phyloP scores from a whole-genome alignment of 116 monocot species.

The Phalaenopsis hybrid region DNA sequence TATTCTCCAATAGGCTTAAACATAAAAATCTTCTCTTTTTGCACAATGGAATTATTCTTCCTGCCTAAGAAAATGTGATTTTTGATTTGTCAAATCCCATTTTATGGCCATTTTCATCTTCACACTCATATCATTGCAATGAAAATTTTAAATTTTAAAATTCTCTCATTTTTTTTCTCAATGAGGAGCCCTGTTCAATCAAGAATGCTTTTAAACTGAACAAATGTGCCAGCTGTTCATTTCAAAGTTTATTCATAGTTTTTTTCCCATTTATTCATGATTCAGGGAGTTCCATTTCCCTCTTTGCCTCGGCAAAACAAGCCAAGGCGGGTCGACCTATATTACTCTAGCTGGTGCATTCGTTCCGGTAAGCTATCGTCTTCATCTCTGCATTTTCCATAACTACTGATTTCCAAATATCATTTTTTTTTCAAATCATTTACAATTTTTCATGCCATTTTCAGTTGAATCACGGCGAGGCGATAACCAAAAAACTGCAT shows the following conservation, averaged over 20 bases:
- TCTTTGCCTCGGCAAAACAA: slow-evolving; percentile 70
- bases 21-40: too few relatives aligned
- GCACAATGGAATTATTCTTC: too few relatives aligned
- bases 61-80: too few relatives aligned
- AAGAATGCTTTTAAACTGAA: too few relatives aligned
- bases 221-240: background rate
- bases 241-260: background rate
- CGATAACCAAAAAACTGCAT: slow-evolving; percentile 64
- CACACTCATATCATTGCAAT: too few relatives aligned
- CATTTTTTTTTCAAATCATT: background rate
- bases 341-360: slow-evolving; percentile 98
- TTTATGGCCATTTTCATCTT: too few relatives aligned
- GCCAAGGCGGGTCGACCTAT: slow-evolving; percentile 87
- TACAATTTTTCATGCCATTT: background rate
- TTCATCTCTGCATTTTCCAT: background rate
- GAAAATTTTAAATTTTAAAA: too few relatives aligned
- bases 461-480: slow-evolving; percentile 68
- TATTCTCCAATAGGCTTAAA: too few relatives aligned
- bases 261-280: slow-evolving; percentile 2
- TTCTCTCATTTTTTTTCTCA: too few relatives aligned
- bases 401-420: background rate
- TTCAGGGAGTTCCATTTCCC: slow-evolving; percentile 68
- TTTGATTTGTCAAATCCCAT: too few relatives aligned
- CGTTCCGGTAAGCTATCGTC: slow-evolving; percentile 53
- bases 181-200: too few relatives aligned